A percentile compares a stretch with the other conserved stretches of the same genome.
Evolutionary conservation across 1,284 basidiomycete species (phyloP).

Genomic region (Pseudomicrostroma phylloplanum): DNA sequence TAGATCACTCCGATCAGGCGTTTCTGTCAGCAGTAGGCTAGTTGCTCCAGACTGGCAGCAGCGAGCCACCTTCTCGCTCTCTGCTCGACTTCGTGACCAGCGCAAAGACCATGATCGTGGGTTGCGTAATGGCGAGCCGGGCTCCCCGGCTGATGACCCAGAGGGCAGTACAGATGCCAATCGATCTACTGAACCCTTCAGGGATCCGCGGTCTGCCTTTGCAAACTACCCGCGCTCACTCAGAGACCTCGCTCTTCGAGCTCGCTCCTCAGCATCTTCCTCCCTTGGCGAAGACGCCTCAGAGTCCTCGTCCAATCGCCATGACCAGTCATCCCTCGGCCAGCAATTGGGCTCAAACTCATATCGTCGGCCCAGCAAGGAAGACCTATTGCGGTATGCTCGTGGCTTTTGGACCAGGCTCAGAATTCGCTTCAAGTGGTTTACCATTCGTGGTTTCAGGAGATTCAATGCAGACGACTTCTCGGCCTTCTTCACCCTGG

Average conservation of each 20-base stretch:
- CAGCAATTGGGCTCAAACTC: background rate
- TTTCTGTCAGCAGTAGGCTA: too few species aligned
- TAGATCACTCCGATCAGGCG: too few species aligned
- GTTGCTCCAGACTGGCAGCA: too few species aligned
- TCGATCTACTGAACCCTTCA: too few species aligned
- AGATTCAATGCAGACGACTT: constrained; percentile 95
- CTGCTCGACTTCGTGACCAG: too few species aligned
- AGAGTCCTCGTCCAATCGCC: background rate
- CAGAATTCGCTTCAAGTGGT: constrained; percentile 93
- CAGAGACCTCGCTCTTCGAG: constrained; percentile 35
- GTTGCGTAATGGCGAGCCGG: too few species aligned
- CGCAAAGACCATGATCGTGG: too few species aligned
- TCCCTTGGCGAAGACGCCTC: background rate
- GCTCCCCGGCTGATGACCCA: too few species aligned
- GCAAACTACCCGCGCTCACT: constrained; percentile 44
- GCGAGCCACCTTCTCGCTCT: too few species aligned
- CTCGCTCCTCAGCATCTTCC: constrained; percentile 6
- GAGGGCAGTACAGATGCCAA: too few species aligned
- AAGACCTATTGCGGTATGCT: constrained; percentile 75
- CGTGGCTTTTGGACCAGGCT: constrained; percentile 82
- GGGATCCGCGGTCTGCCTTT: constrained; percentile 14
- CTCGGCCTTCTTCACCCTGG: constrained; percentile 87
- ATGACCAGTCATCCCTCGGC: background rate
- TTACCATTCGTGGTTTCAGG: constrained; percentile 89
- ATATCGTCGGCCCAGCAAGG: constrained; percentile 32